Percentiles rank a stretch among this genome's conserved stretches.
These are phyloP conservation scores for Cruciata laevipes DNA, from an alignment of 257 asterid species.

Conservation along the genomic window DNA sequence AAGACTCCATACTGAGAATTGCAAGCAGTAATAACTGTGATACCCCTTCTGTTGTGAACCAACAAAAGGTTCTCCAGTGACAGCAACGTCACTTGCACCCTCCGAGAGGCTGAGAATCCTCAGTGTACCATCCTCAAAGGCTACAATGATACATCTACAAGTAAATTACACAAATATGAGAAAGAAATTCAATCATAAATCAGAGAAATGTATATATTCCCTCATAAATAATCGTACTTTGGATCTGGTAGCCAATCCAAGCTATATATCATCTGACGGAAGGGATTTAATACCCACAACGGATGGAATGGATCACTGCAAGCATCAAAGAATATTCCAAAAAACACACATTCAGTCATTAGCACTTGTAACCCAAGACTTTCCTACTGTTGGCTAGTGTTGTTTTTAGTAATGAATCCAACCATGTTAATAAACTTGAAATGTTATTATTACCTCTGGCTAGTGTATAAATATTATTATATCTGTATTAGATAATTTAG, in stretches of 20 bases:
- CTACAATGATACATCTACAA: conserved; percentile 58
- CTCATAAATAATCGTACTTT: conserved; percentile 38
- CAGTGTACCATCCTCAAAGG: conserved; percentile 71
- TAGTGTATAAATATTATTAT: too few species aligned
- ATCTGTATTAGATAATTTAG: too few species aligned
- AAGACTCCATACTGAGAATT: conserved; percentile 68
- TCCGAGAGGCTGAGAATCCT: conserved; percentile 61
- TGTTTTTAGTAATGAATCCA: not conserved
- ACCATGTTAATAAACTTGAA: not conserved
- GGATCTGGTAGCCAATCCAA: conserved; percentile 82
- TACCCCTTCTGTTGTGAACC: conserved; percentile 44
- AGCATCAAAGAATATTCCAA: conserved; percentile 12
- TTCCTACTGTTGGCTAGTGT: not conserved
- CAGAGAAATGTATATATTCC: conserved; percentile 9
- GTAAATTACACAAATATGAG: conserved; percentile 2
- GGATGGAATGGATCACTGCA: conserved; percentile 92
- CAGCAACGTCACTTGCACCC: conserved; percentile 52
- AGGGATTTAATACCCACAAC: conserved; percentile 55
- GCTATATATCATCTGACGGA: conserved; percentile 44
- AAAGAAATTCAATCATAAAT: not conserved
- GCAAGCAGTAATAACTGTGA: conserved; percentile 53
- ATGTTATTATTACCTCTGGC: too few species aligned
- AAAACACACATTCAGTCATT: not conserved
- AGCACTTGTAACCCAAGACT: not conserved
- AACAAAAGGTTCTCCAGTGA: conserved; percentile 44